Evolutionary conservation across 768 basidiomycete genomes (phyloP), one percentile per base, ranked within the genome.

Genomic region (Termitomyces sp.): DNA sequence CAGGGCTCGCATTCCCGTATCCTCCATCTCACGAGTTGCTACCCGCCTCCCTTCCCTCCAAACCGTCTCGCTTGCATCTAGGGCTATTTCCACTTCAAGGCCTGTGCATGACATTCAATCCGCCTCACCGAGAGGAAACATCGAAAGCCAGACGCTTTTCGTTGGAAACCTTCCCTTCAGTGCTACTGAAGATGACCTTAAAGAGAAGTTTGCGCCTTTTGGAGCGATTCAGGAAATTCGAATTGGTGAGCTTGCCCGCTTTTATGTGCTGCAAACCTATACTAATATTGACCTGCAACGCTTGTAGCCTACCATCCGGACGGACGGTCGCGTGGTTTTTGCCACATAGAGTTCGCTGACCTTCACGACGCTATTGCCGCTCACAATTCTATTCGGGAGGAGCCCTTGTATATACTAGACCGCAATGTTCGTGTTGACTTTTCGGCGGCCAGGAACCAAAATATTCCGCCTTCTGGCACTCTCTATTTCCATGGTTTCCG

Each of bases 141-240:
- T 8, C 12, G 49, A 50, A 31, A 69, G 67, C n/a, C 68, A 68
- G 10, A 71, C 70, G 3, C 63, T 85, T 50, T 84, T 69, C 44
- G 61, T 83, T 32, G 79, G 74, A 9, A 85, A 85, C 60, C n/a
- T 85, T n/a, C 80, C 83, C 49, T 88, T 71, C 65, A 69, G 63
- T 18, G 63, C 69, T 39, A 74, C 72, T 1, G 76, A 74, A 59
- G 67, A 65, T 22, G 72, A 82, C 46, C 48, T 85, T 12, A 56
- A 67, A 41, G 71, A 75, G 4, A 69, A 72, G 18, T 79, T 83
- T 61, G 66, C 63, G 22, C 65, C 71, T 26, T 83, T 77, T 62
- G 84, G 83, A 8, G 57, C 67, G 22, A 59, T 84, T 41, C 56
- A 56, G 37, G 61, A 56, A 14, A 62, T 83, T 43, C 67, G 67